These are phyloP conservation scores for Puccinellia tenuiflora DNA, from an alignment of 176 grass and related monocot species.

Conservation along the genomic window DNA sequence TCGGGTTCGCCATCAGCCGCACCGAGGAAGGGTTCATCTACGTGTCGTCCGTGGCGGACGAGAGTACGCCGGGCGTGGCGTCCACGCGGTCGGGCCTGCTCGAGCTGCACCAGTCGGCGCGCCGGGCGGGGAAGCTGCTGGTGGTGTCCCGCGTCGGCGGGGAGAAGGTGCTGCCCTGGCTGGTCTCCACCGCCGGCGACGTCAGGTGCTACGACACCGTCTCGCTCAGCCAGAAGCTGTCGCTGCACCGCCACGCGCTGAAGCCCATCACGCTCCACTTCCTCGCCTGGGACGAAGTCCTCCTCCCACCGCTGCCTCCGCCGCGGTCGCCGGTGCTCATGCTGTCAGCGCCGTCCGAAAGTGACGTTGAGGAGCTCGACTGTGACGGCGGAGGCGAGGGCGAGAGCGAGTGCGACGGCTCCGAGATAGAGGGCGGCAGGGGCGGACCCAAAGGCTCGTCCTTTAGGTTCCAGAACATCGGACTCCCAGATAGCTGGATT, in stretches of 20 bases:
- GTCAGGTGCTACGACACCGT: slow-evolving; percentile 94
- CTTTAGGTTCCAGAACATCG: slow-evolving; percentile 81
- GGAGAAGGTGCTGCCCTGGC: slow-evolving; percentile 85
- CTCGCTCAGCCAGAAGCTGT: slow-evolving; percentile 94
- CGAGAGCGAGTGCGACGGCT: slow-evolving; percentile 18
- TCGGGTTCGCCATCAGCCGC: slow-evolving; percentile 90
- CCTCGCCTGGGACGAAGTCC: slow-evolving; percentile 67
- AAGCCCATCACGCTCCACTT: slow-evolving; percentile 78
- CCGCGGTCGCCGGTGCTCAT: not conserved
- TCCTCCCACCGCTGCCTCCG: not conserved
- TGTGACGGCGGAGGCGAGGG: too few relatives aligned
- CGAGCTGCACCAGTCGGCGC: slow-evolving; percentile 55
- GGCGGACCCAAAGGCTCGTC: slow-evolving; percentile 46
- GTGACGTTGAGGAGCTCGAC: not conserved
- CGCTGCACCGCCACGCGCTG: slow-evolving; percentile 86
- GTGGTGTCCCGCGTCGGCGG: slow-evolving; percentile 67
- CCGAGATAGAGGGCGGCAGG: not conserved
- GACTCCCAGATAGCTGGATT: slow-evolving; percentile 73
- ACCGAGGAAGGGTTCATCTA: slow-evolving; percentile 92
- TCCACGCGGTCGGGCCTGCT: slow-evolving; percentile 64
- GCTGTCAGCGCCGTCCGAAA: not conserved
- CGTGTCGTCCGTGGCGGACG: slow-evolving; percentile 82
- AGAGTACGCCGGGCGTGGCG: slow-evolving; percentile 52
- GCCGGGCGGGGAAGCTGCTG: slow-evolving; percentile 50
- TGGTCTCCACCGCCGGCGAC: slow-evolving; percentile 62